Evolutionary conservation across 2,329 filamentous ascomycete genomes (phyloP).

Genomic region (Mollisiaceae sp.): DNA sequence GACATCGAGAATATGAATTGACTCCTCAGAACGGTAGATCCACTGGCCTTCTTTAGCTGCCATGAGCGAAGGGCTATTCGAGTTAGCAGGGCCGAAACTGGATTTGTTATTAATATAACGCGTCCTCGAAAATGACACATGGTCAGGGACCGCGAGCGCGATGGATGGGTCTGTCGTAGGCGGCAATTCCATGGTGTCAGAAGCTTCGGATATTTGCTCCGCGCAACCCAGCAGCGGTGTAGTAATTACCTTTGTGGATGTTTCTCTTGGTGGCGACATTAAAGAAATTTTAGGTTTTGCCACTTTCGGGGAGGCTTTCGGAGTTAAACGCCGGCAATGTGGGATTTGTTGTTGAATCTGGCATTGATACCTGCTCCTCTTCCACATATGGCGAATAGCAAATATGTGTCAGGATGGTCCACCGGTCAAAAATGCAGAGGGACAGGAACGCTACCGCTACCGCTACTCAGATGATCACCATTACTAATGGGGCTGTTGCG

Average conservation of each 20-base stretch:
- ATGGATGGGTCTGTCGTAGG: background rate
- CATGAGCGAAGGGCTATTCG: background rate
- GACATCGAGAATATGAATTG: conserved; percentile 27
- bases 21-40: conserved; percentile 24
- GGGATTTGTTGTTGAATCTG: background rate
- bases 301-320: background rate
- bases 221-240: background rate
- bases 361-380: background rate
- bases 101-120: conserved; percentile 3
- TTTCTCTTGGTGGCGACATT: background rate
- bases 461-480: background rate
- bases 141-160: background rate
- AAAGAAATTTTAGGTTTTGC: background rate
- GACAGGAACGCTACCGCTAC: background rate
- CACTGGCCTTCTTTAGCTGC: background rate
- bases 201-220: background rate
- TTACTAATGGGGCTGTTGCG: background rate
- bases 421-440: background rate
- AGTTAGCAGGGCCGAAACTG: background rate
- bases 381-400: background rate
- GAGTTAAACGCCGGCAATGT: background rate
- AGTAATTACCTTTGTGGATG: background rate
- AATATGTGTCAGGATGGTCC: background rate
- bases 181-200: background rate
- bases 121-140: background rate